phyloP scores from a whole-genome alignment of 345 rosid genomes.

The Acer negundo region DNA sequence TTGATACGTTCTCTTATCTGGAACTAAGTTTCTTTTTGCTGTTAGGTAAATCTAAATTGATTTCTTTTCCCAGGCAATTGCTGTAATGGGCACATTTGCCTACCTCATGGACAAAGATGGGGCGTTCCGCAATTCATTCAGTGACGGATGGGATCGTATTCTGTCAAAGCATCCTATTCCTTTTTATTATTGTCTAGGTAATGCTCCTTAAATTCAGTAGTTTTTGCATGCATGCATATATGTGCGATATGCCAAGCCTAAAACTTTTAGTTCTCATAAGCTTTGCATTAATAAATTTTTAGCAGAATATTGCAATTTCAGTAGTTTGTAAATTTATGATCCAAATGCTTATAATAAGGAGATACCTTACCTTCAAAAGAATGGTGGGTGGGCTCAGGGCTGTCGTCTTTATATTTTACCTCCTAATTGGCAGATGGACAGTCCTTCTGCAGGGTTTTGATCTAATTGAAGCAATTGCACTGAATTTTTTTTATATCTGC shows the following conservation, averaged over 20 bases:
- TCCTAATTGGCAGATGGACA: not conserved
- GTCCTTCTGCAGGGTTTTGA: not conserved
- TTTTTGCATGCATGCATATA: not conserved
- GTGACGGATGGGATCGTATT: conserved; percentile 93
- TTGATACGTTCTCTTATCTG: not conserved
- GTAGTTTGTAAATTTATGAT: conserved; percentile 5
- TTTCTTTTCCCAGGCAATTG: conserved; percentile 52
- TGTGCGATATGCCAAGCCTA: not conserved
- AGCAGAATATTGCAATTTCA: conserved; percentile 16
- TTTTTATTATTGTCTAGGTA: conserved; percentile 93
- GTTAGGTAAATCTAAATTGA: not conserved
- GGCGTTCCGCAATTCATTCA: conserved; percentile 84
- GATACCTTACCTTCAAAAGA: not conserved
- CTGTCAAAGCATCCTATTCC: conserved; percentile 92
- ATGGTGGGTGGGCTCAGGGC: not conserved
- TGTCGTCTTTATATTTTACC: not conserved
- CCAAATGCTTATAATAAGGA: not conserved
- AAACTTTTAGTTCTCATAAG: not conserved
- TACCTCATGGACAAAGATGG: conserved; percentile 94
- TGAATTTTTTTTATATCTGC: not conserved
- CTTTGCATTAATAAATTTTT: not conserved
- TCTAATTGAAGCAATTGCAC: not conserved
- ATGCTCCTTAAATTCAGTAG: not conserved
- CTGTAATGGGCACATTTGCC: conserved; percentile 79
- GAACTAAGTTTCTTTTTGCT: not conserved